phyloP scores from a whole-genome alignment of 192 early-diverging fungal species.

The Rhizoclosmatium sp. region DNA sequence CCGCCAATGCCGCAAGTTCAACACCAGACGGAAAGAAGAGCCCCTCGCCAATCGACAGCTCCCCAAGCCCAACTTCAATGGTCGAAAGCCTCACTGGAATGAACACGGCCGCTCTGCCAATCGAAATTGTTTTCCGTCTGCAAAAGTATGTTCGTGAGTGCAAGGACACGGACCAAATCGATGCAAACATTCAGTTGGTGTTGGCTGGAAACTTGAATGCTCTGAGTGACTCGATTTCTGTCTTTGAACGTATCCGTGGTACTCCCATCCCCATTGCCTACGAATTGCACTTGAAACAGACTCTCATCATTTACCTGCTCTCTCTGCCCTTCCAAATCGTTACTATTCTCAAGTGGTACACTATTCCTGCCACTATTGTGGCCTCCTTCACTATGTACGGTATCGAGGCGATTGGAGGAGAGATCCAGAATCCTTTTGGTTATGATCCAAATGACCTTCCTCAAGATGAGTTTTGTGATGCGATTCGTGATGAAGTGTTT shows the following conservation, averaged over 20 bases:
- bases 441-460: conserved; percentile 47
- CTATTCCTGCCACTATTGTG: conserved; percentile 74
- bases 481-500: conserved; percentile 25
- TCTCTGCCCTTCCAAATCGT: conserved; percentile 86
- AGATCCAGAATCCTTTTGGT: conserved; percentile 95
- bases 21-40: too few relatives aligned
- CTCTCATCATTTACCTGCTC: conserved; percentile 76
- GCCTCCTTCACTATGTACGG: conserved; percentile 80
- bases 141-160: conserved; percentile 4
- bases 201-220: background rate
- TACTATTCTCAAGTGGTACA: conserved; percentile 35
- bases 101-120: background rate
- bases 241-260: conserved; percentile 84
- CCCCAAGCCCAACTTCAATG: too few relatives aligned
- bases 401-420: conserved; percentile 85
- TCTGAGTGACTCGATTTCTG: conserved; percentile 49
- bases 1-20: background rate
- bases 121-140: conserved; percentile 11
- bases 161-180: background rate
- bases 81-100: background rate
- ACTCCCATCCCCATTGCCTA: conserved; percentile 93
- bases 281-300: conserved; percentile 86
- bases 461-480: conserved; percentile 30
- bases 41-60: background rate
- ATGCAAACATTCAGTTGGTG: background rate